phyloP scores from a whole-genome alignment of 331 rosid species.

The Malus hybrid region DNA sequence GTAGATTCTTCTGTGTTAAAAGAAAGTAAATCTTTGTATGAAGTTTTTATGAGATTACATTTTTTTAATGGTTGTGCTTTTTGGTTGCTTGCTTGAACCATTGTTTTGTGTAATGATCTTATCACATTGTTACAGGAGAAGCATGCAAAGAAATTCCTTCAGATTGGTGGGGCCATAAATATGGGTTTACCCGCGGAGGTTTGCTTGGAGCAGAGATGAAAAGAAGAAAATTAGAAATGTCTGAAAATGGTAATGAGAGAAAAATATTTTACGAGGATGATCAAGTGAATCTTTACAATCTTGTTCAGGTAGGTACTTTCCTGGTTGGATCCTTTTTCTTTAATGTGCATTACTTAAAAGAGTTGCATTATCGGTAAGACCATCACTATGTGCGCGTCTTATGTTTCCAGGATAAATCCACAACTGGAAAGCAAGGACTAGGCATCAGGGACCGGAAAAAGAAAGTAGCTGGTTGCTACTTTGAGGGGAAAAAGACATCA shows the following conservation, averaged over 20 bases:
- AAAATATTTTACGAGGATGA: slow-evolving; percentile 75
- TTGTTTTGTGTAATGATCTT: slow-evolving; percentile 9
- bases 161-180: slow-evolving; percentile 91
- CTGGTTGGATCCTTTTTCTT: background rate
- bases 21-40: background rate
- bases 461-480: slow-evolving; percentile 87
- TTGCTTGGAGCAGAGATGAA: slow-evolving; percentile 72
- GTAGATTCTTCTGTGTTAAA: background rate
- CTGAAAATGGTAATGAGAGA: slow-evolving; percentile 42
- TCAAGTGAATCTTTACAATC: slow-evolving; percentile 87
- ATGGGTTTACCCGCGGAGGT: slow-evolving; percentile 83
- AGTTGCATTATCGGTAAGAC: background rate
- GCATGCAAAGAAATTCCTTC: slow-evolving; percentile 27
- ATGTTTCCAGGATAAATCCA: slow-evolving; percentile 63
- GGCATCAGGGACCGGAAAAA: slow-evolving; percentile 77
- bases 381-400: slow-evolving; percentile 1
- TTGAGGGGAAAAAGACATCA: slow-evolving; percentile 89
- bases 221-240: slow-evolving; percentile 33
- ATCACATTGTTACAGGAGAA: slow-evolving; percentile 36
- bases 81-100: background rate
- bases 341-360: background rate
- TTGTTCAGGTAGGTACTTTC: slow-evolving; percentile 69
- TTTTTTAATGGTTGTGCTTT: background rate
- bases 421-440: slow-evolving; percentile 94
- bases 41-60: background rate